Percentiles rank a stretch among this genome's conserved stretches.
These are phyloP conservation scores for Leccinum incarnatum DNA, from an alignment of 768 basidiomycete genomes.

Conservation along the genomic window DNA sequence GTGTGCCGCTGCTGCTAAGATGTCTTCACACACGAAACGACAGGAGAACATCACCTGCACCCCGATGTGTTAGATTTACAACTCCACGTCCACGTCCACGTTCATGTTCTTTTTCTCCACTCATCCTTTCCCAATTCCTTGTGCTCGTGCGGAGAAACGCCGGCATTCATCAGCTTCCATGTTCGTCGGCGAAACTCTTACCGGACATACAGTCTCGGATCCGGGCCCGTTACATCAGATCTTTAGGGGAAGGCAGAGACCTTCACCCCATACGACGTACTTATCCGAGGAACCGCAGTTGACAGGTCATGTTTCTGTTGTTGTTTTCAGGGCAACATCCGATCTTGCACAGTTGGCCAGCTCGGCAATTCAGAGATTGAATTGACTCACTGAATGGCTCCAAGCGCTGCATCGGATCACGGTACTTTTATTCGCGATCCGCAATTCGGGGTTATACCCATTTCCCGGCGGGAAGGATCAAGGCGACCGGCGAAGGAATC, in stretches of 20 bases:
- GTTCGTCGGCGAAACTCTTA: constrained; percentile 4
- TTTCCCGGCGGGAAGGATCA: neutral
- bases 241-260: neutral
- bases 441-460: neutral
- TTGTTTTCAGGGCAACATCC: constrained; percentile 5
- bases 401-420: neutral
- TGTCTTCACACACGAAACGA: constrained; percentile 5
- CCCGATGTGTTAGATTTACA: neutral
- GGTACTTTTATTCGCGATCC: constrained; percentile 5
- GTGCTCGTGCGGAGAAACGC: neutral
- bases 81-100: neutral
- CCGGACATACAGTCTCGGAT: neutral
- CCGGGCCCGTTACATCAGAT: neutral
- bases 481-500: neutral
- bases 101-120: constrained; percentile 1
- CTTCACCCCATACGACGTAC: neutral
- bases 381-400: neutral
- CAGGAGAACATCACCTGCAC: neutral
- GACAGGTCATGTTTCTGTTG: neutral
- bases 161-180: neutral
- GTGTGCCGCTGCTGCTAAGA: neutral
- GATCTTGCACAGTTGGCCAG: constrained; percentile 1
- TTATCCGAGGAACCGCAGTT: neutral
- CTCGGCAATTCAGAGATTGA: neutral
- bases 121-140: neutral